Conservation (phyloP, 2,329 filamentous ascomycete species). For the Beauveria scarabaeidicola region DNA sequence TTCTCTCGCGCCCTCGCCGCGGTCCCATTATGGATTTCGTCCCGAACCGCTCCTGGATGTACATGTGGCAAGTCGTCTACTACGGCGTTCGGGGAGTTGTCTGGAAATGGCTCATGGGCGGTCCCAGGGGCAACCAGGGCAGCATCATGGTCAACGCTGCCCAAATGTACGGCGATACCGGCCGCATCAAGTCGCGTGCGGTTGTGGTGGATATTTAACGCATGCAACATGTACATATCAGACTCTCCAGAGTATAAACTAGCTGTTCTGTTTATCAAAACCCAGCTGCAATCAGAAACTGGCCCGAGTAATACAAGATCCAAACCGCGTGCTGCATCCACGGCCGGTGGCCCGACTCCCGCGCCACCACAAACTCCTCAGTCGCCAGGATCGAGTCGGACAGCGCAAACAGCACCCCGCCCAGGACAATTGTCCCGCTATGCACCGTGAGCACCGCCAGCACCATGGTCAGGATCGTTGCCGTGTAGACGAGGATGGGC, state of each 20-base stretch:
- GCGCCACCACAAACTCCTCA: constrained; percentile 24
- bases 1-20: constrained; percentile 37
- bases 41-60: constrained; percentile 37
- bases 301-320: constrained; percentile 27
- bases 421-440: constrained; percentile 17
- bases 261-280: background rate
- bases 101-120: constrained; percentile 50
- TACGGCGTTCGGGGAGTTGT: constrained; percentile 39
- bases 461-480: constrained; percentile 24
- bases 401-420: constrained; percentile 24
- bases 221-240: background rate
- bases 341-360: constrained; percentile 15
- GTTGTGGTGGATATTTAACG: constrained; percentile 27
- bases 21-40: constrained; percentile 38
- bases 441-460: constrained; percentile 22
- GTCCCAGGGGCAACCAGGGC: constrained; percentile 40
- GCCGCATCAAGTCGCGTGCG: constrained; percentile 34
- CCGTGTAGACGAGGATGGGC: constrained; percentile 25
- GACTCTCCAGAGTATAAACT: background rate
- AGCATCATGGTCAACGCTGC: constrained; percentile 49
- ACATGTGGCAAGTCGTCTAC: constrained; percentile 34
- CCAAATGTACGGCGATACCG: constrained; percentile 46
- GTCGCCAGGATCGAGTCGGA: constrained; percentile 26
- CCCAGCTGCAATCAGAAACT: constrained; percentile 22
- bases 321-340: constrained; percentile 28